phyloP scores from a whole-genome alignment of 352 stramenopile species.

The Pythium pectinolyticum region DNA sequence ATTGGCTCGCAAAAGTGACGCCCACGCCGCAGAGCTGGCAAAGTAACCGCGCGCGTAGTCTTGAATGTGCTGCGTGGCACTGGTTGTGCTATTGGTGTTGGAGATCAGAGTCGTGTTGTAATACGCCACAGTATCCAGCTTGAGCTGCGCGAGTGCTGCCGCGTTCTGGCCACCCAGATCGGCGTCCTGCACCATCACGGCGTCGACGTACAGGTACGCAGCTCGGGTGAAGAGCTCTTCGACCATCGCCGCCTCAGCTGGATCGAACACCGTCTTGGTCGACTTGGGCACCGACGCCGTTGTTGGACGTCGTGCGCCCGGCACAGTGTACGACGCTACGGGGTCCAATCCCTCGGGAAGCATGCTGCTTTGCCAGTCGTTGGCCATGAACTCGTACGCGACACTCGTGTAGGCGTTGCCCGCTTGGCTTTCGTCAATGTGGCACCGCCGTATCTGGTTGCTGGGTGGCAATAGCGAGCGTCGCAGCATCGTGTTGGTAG shows the following conservation, averaged over 20 bases:
- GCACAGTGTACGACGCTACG: neutral
- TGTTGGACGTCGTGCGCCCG: neutral
- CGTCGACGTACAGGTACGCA: constrained; percentile 11
- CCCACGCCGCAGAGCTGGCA: neutral
- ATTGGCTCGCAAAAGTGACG: neutral
- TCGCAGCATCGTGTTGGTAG: constrained; percentile 9
- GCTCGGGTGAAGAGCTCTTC: constrained; percentile 6
- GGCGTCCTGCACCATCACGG: neutral
- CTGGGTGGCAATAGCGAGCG: constrained; percentile 1
- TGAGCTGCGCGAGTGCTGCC: neutral
- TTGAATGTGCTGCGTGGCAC: neutral
- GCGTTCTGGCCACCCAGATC: neutral
- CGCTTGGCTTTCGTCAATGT: constrained; percentile 1
- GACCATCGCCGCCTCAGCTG: neutral
- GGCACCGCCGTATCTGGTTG: neutral
- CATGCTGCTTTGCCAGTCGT: neutral
- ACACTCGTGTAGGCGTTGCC: constrained; percentile 13
- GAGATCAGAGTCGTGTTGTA: neutral
- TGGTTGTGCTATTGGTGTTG: too few relatives aligned
- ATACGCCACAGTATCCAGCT: constrained; percentile 10
- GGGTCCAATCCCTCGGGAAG: neutral
- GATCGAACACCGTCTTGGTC: neutral
- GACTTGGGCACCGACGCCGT: too few relatives aligned
- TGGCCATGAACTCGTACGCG: constrained; percentile 17
- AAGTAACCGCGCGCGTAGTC: neutral